Evolutionary conservation across 495 filamentous ascomycete genomes (phyloP), one percentile per base, ranked within the genome.

Genomic region (Penicillium soppii): DNA sequence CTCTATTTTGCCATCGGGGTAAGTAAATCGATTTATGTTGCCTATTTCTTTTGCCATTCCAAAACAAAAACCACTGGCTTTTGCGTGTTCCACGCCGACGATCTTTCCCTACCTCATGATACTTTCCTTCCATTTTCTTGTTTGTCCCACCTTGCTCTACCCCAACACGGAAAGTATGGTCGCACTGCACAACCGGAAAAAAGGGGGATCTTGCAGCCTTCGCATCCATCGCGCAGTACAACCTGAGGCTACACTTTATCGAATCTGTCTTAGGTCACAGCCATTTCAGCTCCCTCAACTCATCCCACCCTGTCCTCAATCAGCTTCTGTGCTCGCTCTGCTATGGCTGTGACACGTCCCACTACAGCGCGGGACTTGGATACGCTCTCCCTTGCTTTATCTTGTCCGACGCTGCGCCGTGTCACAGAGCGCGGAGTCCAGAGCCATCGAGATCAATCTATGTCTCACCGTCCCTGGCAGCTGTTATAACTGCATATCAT

Each of bases 1-100:
- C 74, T 98, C 27, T 96, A 91, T 69, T 97, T 95, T 71, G 85
- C 92, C 15, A 76, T 96, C 55, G 88, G 88, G 48, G 94, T 97
- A 82, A 81, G 91, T 89, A 43, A 22, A 30, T 22, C 41, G 0
- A 5, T 20, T 39, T 49, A 30, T 19, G 10, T 22, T 27, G 16
- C 17, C 15, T 40, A n/a, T 51, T 45, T 3, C 7, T 29, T 38
- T 23, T 44, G 19, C 25, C 13, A 13, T 37, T 41, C 39, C 43
- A 37, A 32, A 32, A 32, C 5, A 12, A 12, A 12, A 12, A 12
- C 13, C 13, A 12, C 29, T 32, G 5, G 30, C 32, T 54, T 57
- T 58, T 27, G 44, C 44, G 9, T 22, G 29, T 47, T 26, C 30
- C 20, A 19, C 32, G 22, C 20, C 21, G 50, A 42, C 30, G 25